Evolutionary conservation across 306 rosid species (phyloP), one percentile per base, ranked within the genome.

Genomic region (Casuarina cunninghamiana): DNA sequence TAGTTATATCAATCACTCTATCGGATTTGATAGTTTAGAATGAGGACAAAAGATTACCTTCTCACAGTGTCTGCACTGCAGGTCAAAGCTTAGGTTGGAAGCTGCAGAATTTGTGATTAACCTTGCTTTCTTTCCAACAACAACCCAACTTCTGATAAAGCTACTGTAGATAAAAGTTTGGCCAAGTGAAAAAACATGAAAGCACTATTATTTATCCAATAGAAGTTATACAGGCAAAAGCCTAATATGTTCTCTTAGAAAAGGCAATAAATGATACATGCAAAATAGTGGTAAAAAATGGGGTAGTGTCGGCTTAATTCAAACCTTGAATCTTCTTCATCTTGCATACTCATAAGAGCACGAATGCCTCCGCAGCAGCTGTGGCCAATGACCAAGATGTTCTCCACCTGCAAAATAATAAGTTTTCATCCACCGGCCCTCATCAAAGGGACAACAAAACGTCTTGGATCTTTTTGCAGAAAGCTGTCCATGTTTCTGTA

Each of bases 331-430:
- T 73, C 71, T 57, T 37, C 90, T 72, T 87, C 90, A 71, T 93
- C 96, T 79, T 91, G 74, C 95, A 95, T 88, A 57, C 97, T 75
- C 99, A 95, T 93, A 53, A 95, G 97, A 71, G 99, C 99, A 53
- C 87, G 97, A 78, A 95, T 95, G 72, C 99, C 99, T 45, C 99
- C 99, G 69, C 99, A 95, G 86, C 97, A 85, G 86, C 99, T 95
- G 84, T 95, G 99, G 72, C 99, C 97, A 78, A 93, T 90, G 78
- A 95, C 93, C 21, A 95, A 77, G 71, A 95, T 81, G 83, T 95
- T 91, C 78, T 91, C 92, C 53, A 95, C 97, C 99, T 95, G 78
- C 68, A 84, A 48, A 48, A 84, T n/a, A 16, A 51, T 79, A 70
- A 38, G 32, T 44, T 68, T 57, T 11, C 41, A 6, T 15, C 16